phyloP scores from a whole-genome alignment of 2,329 filamentous ascomycete genomes.

The Cordyceps pruinosa region DNA sequence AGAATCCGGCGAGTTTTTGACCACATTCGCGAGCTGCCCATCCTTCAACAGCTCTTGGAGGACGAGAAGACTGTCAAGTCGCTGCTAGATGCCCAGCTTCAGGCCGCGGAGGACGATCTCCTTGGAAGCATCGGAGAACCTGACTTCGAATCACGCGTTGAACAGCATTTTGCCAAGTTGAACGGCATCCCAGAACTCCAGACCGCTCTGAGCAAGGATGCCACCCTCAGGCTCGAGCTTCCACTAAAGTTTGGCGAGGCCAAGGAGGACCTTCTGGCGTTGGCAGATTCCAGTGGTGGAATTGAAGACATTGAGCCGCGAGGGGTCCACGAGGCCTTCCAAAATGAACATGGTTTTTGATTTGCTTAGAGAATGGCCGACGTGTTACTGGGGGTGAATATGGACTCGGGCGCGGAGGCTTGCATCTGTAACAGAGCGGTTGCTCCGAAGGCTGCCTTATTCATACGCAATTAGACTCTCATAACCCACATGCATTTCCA shows the following conservation, averaged over 20 bases:
- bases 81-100: background rate
- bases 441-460: too few species aligned
- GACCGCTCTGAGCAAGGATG: background rate
- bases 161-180: background rate
- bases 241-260: background rate
- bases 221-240: background rate
- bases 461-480: too few species aligned
- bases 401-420: too few species aligned
- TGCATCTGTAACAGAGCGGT: too few species aligned
- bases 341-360: too few species aligned
- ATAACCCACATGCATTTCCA: too few species aligned
- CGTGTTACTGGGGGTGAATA: too few species aligned
- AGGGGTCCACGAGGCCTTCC: too few species aligned
- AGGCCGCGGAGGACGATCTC: background rate
- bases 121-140: background rate
- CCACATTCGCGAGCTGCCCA: background rate
- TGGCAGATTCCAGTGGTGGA: background rate
- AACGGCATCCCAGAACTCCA: background rate
- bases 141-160: background rate
- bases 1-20: background rate
- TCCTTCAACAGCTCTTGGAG: background rate
- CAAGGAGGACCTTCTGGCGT: background rate
- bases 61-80: background rate
- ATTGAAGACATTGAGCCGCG: background rate
- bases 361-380: too few species aligned